These are phyloP conservation scores for Cutaneotrichosporon cavernicola DNA, from an alignment of 1,284 basidiomycete genomes.

Conservation along the genomic window DNA sequence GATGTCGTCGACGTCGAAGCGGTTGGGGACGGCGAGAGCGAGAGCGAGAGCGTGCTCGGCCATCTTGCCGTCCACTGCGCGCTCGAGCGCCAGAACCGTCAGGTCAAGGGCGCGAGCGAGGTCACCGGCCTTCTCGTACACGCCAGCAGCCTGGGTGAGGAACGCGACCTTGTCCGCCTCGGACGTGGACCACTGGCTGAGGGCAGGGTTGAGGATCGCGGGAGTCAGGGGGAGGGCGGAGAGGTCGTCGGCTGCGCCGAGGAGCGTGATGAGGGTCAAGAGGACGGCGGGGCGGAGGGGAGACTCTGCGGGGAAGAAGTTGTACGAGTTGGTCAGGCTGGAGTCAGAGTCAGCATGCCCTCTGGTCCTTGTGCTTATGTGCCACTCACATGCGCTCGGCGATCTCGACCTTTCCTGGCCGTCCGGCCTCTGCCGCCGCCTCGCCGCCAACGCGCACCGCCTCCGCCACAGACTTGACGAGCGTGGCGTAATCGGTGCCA, in stretches of 20 bases:
- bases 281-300: slow-evolving; percentile 67
- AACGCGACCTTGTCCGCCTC: slow-evolving; percentile 67
- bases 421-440: slow-evolving; percentile 34
- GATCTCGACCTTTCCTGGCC: slow-evolving; percentile 40
- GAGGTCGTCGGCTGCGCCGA: slow-evolving; percentile 59
- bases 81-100: slow-evolving; percentile 55
- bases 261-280: slow-evolving; percentile 64
- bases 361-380: neutral
- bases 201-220: slow-evolving; percentile 67
- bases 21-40: slow-evolving; percentile 66
- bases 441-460: slow-evolving; percentile 45
- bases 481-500: slow-evolving; percentile 35
- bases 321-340: slow-evolving; percentile 85
- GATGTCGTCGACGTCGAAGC: slow-evolving; percentile 79
- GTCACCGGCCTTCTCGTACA: slow-evolving; percentile 62
- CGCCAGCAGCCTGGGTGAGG: slow-evolving; percentile 66
- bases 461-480: slow-evolving; percentile 40
- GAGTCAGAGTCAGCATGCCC: slow-evolving; percentile 8
- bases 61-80: slow-evolving; percentile 55
- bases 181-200: slow-evolving; percentile 73
- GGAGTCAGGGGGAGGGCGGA: slow-evolving; percentile 65
- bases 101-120: slow-evolving; percentile 56
- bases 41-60: slow-evolving; percentile 52
- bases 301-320: slow-evolving; percentile 70
- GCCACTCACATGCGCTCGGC: slow-evolving; percentile 48